Percentiles rank a stretch among this genome's conserved stretches.
Evolutionary conservation across 352 stramenopile species (phyloP).

Genomic region (Phytophthora melonis): DNA sequence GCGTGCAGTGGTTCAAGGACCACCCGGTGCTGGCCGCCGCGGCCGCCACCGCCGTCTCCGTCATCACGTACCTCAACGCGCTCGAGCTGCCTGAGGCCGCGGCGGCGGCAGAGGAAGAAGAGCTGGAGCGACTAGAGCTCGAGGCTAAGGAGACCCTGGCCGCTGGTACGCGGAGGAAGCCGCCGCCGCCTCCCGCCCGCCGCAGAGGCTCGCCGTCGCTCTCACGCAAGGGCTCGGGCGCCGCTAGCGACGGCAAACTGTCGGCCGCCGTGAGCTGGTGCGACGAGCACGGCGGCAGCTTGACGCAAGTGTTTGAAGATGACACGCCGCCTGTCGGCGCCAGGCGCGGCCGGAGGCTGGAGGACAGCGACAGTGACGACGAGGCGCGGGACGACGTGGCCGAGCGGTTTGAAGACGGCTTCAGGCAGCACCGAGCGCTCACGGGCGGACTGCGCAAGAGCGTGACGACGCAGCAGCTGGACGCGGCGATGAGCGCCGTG

Average conservation of each 20-base stretch:
- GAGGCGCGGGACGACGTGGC: constrained; percentile 37
- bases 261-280: constrained; percentile 82
- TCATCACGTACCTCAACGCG: constrained; percentile 86
- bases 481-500: constrained; percentile 5
- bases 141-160: constrained; percentile 1
- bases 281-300: constrained; percentile 80
- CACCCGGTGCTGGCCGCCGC: constrained; percentile 83
- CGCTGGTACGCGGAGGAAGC: neutral
- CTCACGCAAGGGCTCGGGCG: constrained; percentile 27
- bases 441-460: constrained; percentile 36
- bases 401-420: constrained; percentile 23
- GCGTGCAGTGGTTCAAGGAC: constrained; percentile 88
- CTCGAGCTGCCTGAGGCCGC: constrained; percentile 39
- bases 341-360: constrained; percentile 3
- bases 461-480: constrained; percentile 37
- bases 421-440: constrained; percentile 25
- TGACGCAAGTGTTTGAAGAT: constrained; percentile 82
- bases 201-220: constrained; percentile 28
- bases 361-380: constrained; percentile 47
- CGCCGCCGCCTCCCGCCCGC: neutral
- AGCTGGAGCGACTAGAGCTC: neutral
- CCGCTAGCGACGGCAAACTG: constrained; percentile 52
- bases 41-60: constrained; percentile 81
- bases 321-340: constrained; percentile 9
- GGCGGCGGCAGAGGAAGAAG: neutral